These are phyloP conservation scores for Taxawa tesnikishii DNA, from an alignment of 2,329 filamentous ascomycete species.

Conservation along the genomic window DNA sequence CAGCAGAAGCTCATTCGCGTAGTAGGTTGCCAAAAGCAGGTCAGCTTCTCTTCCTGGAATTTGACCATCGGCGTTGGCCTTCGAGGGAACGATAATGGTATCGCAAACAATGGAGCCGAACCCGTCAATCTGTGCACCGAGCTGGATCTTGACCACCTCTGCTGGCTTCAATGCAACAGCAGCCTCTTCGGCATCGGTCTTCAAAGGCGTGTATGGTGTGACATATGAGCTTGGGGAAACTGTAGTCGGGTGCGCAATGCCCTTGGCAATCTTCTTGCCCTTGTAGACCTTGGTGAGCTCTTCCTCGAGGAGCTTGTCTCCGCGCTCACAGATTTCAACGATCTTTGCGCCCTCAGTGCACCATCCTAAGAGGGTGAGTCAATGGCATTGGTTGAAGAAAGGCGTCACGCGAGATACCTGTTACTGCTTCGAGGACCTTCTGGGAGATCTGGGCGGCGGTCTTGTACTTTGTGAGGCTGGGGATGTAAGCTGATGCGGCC, in stretches of 20 bases:
- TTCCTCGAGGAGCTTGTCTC: slow-evolving; percentile 87
- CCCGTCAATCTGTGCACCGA: slow-evolving; percentile 97
- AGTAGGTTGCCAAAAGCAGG: slow-evolving; percentile 80
- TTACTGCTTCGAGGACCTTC: slow-evolving; percentile 82
- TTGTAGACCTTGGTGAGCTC: slow-evolving; percentile 95
- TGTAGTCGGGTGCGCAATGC: slow-evolving; percentile 87
- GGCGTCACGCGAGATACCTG: slow-evolving; percentile 29
- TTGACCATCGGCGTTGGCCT: slow-evolving; percentile 44
- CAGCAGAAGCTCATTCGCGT: slow-evolving; percentile 88
- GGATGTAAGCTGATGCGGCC: too few relatives aligned
- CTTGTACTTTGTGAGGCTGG: slow-evolving; percentile 99
- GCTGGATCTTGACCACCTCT: slow-evolving; percentile 92
- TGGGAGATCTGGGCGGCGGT: slow-evolving; percentile 89
- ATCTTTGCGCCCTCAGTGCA: slow-evolving; percentile 83
- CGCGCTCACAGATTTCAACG: slow-evolving; percentile 85
- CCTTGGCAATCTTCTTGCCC: slow-evolving; percentile 93
- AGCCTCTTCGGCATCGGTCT: slow-evolving; percentile 76
- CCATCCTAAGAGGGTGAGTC: slow-evolving; percentile 36
- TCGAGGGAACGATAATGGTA: slow-evolving; percentile 63
- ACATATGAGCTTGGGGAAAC: slow-evolving; percentile 89
- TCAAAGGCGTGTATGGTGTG: slow-evolving; percentile 90
- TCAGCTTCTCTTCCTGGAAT: slow-evolving; percentile 66
- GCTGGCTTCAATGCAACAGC: slow-evolving; percentile 65
- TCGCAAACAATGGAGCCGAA: slow-evolving; percentile 95
- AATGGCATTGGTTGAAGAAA: slow-evolving; percentile 2